phyloP scores from a whole-genome alignment of 2,329 filamentous ascomycete genomes.

The Tolypocladium nubicola region DNA sequence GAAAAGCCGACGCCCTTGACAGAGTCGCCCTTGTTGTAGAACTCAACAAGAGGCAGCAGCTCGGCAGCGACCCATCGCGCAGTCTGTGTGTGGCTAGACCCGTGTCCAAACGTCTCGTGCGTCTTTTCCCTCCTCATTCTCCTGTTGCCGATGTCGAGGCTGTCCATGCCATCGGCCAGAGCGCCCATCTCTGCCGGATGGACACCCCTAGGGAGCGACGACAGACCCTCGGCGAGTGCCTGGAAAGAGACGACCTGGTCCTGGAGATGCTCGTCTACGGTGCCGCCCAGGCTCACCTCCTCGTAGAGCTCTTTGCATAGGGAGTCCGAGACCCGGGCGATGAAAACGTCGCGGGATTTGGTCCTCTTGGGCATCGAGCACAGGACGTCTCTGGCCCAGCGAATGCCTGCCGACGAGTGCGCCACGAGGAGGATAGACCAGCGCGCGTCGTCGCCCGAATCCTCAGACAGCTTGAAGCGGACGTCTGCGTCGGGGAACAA shows the following conservation, averaged over 20 bases:
- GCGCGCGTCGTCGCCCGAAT: slow-evolving; percentile 38
- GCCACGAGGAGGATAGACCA: slow-evolving; percentile 49
- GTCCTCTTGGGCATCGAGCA: slow-evolving; percentile 29
- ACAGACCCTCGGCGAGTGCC: slow-evolving; percentile 41
- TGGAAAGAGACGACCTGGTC: slow-evolving; percentile 54
- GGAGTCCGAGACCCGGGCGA: slow-evolving; percentile 32
- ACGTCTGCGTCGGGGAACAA: slow-evolving; percentile 33
- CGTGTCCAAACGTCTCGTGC: slow-evolving; percentile 42
- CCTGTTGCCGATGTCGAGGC: slow-evolving; percentile 12
- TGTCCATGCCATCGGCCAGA: slow-evolving; percentile 14
- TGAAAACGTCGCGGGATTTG: slow-evolving; percentile 13
- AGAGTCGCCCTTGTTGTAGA: slow-evolving; percentile 39
- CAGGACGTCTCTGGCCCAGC: slow-evolving; percentile 39
- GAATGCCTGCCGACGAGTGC: slow-evolving; percentile 30
- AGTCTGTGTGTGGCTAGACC: slow-evolving; percentile 46
- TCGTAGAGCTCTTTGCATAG: slow-evolving; percentile 33
- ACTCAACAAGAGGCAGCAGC: slow-evolving; percentile 36
- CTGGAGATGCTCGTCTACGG: slow-evolving; percentile 47
- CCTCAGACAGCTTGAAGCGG: slow-evolving; percentile 35
- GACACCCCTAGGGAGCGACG: slow-evolving; percentile 29
- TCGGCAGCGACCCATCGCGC: slow-evolving; percentile 47
- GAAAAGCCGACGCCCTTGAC: slow-evolving; percentile 34
- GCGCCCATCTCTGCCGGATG: slow-evolving; percentile 4
- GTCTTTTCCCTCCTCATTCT: slow-evolving; percentile 31
- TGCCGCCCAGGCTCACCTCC: slow-evolving; percentile 32